Base-by-base conservation (phyloP, 805 yeast species). In the Yamadazyma takamatsuzukensis region DNA sequence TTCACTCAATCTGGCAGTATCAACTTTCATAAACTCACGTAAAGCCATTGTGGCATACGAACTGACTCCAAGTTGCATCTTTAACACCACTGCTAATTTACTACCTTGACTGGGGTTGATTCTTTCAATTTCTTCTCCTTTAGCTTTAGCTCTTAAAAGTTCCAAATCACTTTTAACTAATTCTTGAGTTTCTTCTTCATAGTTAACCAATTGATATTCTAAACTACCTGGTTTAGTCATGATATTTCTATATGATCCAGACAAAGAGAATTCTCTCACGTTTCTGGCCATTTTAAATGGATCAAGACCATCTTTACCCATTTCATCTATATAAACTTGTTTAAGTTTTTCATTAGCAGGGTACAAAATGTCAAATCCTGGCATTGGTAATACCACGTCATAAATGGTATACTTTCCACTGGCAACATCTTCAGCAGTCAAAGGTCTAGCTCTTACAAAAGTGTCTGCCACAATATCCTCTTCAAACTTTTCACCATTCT, bases 21-120 rank as follows among this genome's bases (percentile, higher is more conserved):
- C 90, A 19, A 76, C 72, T 53, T 79, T 83, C 84, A 89, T 78
- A 31, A 86, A 75, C 56, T 93, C 97, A 53, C 98, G 75, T 31
- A 93, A 61, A 1, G 96, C 95, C 98, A 93, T 94, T 0, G 99
- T 93, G 2, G 99, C 99, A 56, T 93, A 93, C 5, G 94, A 80
- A 21, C 96, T 83, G 3, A 84, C 79, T 4, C 88, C 90, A 37
- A 93, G 67, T 49, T 78, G 82, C 70, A 93, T 69, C 45, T 74
- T 79, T 37, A 94, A 55, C 4, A 93, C 70, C 10, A 89, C 76
- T 0, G 96, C 97, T 0, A 69, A 64, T 37, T 73, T 76, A 12
- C 40, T 44, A 5, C 77, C 83, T 9, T 14, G 27, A 15, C 14
- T 6, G 1, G 30, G 30, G 7, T 19, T 19, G 5, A 51, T 47